phyloP scores from a whole-genome alignment of 768 basidiomycete species.

The Paxillus involutus region DNA sequence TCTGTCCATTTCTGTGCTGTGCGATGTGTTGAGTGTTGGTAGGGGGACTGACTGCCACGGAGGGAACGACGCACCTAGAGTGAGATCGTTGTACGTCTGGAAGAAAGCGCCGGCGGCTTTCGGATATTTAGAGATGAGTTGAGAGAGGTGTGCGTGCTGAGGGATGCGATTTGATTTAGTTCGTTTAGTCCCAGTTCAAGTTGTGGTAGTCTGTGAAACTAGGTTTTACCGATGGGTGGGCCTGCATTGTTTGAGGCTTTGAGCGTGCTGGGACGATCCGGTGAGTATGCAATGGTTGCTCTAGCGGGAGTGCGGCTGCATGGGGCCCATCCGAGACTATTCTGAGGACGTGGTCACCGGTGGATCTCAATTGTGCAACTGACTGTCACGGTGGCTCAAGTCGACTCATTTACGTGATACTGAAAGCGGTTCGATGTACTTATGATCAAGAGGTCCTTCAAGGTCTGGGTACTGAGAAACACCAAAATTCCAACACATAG shows the following conservation, averaged over 20 bases:
- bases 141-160: constrained; percentile 49
- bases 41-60: neutral
- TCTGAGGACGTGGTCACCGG: too few relatives aligned
- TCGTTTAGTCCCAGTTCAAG: neutral
- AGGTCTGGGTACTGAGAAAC: too few relatives aligned
- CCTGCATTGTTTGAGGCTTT: constrained; percentile 13
- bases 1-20: constrained; percentile 74
- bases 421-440: too few relatives aligned
- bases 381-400: too few relatives aligned
- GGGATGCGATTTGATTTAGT: neutral
- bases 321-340: too few relatives aligned
- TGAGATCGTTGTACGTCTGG: constrained; percentile 75
- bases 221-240: constrained; percentile 25
- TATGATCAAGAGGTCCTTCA: too few relatives aligned
- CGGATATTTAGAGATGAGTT: constrained; percentile 60
- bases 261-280: neutral
- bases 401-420: too few relatives aligned
- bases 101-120: constrained; percentile 58
- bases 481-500: too few relatives aligned
- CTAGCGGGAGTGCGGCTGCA: too few relatives aligned
- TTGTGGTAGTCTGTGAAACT: neutral
- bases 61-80: constrained; percentile 45
- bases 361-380: too few relatives aligned
- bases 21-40: neutral
- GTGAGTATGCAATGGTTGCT: neutral